Evolutionary conservation across 129 eudicot genomes (phyloP), one percentile per base, ranked within the genome.

Genomic region (Lactuca sativa): DNA sequence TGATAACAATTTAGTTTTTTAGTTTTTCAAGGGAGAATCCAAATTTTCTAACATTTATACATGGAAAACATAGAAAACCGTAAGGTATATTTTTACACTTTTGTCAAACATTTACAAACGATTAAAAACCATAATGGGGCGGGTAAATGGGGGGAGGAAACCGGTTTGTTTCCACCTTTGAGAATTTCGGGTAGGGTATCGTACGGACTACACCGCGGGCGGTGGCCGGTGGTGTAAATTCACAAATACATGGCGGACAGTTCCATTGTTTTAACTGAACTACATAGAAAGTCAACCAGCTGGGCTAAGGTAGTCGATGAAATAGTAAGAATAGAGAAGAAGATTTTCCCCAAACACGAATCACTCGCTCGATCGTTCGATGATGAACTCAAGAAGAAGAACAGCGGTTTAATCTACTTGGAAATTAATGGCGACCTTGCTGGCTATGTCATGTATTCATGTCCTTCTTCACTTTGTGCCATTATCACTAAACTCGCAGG

Each of bases 291-390:
- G 11, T 83, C 88, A 21, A 51, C 62, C 17, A 71, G 63, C 1
- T 84, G 83, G 81, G 72, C 43, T 0, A 64, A 81, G 65, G 62
- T 77, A 36, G 86, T 92, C 12, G 91, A 81, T 59, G 96, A 85
- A 36, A 86, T 92, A 13, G 95, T 82, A 59, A 81, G 86, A 57
- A 60, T 86, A 31, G 98, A 92, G 84, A 92, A 89, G 73, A 89
- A 79, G 79, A 75, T 77, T 0, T 92, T 92, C 79, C 98, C 98
- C 0, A 92, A 89, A 78, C 98, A 92, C 72, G 98, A 89, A 78
- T 92, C 98, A 2, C 88, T 92, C 4, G 87, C 98, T 57, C 73
- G 83, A 56, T 86, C 88, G 4, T 89, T 92, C 62, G 85, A 86
- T 30, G 84, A 77, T 7, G 96, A 89, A 61, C 82, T 88, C 7